Evolutionary conservation across 2,329 filamentous ascomycete species (phyloP).

Genomic region (Fusarium veterinarium): DNA sequence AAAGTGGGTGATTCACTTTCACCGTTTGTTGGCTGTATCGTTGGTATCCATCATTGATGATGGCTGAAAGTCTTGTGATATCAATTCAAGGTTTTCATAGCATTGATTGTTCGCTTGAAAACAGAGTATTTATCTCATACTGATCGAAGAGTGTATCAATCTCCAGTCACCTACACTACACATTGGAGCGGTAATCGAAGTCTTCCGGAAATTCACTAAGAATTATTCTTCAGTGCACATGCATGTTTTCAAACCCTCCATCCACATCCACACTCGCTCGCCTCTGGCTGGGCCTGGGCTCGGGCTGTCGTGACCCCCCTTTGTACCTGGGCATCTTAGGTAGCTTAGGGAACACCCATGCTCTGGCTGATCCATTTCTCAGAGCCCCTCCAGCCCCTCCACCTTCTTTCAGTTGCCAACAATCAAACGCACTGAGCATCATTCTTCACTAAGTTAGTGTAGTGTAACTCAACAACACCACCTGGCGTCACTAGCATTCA

Average conservation of each 20-base stretch:
- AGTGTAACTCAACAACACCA: neutral
- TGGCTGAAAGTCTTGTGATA: neutral
- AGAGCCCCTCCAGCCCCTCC: constrained; percentile 36
- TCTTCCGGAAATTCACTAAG: neutral
- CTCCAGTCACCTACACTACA: neutral
- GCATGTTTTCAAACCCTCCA: constrained; percentile 18
- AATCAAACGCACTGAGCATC: constrained; percentile 16
- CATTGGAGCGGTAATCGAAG: neutral
- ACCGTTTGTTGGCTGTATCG: neutral
- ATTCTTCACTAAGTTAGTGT: constrained; percentile 1
- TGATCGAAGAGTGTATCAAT: neutral
- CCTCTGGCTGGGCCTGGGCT: neutral
- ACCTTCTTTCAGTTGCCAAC: constrained; percentile 18
- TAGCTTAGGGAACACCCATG: constrained; percentile 10
- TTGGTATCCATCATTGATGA: neutral
- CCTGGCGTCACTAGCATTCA: neutral
- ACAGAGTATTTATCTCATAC: neutral
- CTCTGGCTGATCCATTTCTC: constrained; percentile 22
- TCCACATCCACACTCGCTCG: neutral
- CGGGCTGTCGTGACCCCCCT: constrained; percentile 20
- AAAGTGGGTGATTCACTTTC: neutral
- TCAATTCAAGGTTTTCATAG: neutral
- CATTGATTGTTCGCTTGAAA: neutral
- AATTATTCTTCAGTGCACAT: constrained; percentile 6
- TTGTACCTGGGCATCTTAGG: constrained; percentile 3